A percentile compares a stretch with the other conserved stretches of the same genome.
phyloP scores from a whole-genome alignment of 345 rosid species.

The Xanthoceras sorbifolium region DNA sequence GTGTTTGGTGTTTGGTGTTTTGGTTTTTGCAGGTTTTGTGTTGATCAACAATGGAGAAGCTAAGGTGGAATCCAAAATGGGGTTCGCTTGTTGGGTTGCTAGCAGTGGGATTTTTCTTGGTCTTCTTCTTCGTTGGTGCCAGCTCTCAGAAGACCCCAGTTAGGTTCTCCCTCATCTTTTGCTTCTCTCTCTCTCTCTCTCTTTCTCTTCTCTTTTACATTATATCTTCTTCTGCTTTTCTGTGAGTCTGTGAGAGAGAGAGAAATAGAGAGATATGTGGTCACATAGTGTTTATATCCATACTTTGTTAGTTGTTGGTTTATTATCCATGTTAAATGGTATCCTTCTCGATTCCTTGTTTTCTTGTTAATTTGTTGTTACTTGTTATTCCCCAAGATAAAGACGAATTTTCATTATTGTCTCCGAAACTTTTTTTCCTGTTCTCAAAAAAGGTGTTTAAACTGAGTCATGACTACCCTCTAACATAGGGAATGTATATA shows the following conservation, averaged over 20 bases:
- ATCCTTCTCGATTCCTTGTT: not conserved
- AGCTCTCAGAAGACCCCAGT: slow-evolving; percentile 24
- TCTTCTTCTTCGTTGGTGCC: slow-evolving; percentile 6
- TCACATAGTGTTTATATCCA: not conserved
- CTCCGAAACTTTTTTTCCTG: not conserved
- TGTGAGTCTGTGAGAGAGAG: slow-evolving; percentile 1
- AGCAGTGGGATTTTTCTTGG: not conserved
- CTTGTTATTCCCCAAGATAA: not conserved
- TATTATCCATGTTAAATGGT: not conserved
- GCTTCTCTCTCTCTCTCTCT: not conserved
- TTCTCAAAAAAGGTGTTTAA: not conserved
- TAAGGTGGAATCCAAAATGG: slow-evolving; percentile 7
- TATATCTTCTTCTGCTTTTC: not conserved
- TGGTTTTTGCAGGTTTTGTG: slow-evolving; percentile 8
- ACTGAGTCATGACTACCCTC: not conserved
- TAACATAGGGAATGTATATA: no score
- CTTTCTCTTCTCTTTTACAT: not conserved
- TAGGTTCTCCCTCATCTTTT: slow-evolving; percentile 36
- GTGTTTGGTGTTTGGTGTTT: not conserved
- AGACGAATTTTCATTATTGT: slow-evolving; percentile 3
- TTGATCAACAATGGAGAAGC: slow-evolving; percentile 21
- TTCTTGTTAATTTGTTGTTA: not conserved
- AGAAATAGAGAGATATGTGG: not conserved
- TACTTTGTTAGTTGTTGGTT: not conserved
- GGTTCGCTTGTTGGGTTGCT: not conserved